Evolutionary conservation across 2,329 filamentous ascomycete species (phyloP), one percentile per base, ranked within the genome.

Genomic region (Coniochaeta sp.): DNA sequence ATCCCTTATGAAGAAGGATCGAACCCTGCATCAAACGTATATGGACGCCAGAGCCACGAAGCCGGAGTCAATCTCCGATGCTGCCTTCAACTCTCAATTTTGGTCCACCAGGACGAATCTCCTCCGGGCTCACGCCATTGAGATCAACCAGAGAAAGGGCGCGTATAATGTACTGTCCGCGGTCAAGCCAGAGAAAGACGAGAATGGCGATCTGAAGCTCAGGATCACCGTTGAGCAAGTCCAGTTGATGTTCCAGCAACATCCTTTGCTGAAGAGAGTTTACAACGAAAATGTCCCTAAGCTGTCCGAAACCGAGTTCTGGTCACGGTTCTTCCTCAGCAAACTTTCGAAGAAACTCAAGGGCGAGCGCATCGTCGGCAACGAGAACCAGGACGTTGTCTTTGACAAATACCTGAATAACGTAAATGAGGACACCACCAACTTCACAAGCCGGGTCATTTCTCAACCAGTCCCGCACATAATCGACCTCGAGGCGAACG

Each of bases 211-310:
- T 62, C 81, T 88, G 52, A 91, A 89, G 72, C 80, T 97, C 67
- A 93, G 90, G 68, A 88, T 99, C 64, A 95, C 87, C 65, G 88
- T 91, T 62, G 93, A 97, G 73, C 93, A 98, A 73, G 91, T 98
- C 58, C 89, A 93, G 69, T 85, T 96, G 70, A 95, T 99, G 59
- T 93, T 99, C 74, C 87, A 84, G 62, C 95, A 98, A 72, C 93
- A 99, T 73, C 92, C 95, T 1, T 80, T 99, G 0, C 89, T 99
- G 62, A 90, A 91, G 71, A 86, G 87, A 22, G 90, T 96, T 7
- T 98, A 97, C 73, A 91, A 98, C 70, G 93, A 97, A 70, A 91
- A 93, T 65, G 92, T 97, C 0, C 92, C 91, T 6, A 90, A 89
- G 62, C 74, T 96, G 43, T 86, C 82, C 28, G 90, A 96, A 68